Conservation (phyloP, 2,329 filamentous ascomycete genomes). For the Paecilomyces niveus region DNA sequence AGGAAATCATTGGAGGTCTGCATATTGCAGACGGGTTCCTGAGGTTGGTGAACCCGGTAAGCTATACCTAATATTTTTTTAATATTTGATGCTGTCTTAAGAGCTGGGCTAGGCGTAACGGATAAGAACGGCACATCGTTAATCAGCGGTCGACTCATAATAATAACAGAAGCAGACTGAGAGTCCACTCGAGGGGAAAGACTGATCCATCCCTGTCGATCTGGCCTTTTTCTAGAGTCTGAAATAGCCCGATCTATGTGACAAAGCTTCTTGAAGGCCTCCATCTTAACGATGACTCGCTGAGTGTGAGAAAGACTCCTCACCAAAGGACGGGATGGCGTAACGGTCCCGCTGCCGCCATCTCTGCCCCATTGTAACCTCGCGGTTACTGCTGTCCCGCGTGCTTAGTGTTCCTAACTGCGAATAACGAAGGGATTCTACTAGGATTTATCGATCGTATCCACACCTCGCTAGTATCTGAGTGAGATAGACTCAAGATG, state of each 20-base stretch:
- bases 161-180: no score
- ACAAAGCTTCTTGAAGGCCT: neutral
- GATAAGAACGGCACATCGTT: neutral
- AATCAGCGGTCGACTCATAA: neutral
- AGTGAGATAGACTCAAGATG: neutral
- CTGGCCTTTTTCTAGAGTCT: neutral
- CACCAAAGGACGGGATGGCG: neutral
- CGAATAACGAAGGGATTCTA: neutral
- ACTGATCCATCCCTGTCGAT: neutral
- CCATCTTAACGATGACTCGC: neutral
- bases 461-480: neutral
- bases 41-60: neutral
- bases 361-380: neutral
- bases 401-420: neutral
- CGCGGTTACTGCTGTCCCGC: neutral
- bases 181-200: neutral
- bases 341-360: neutral
- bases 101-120: neutral
- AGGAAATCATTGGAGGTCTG: neutral
- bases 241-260: neutral
- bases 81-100: neutral
- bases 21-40: neutral
- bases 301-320: neutral
- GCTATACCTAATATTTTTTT: neutral
- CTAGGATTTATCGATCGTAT: neutral